A percentile compares a stretch with the other conserved stretches of the same genome.
Evolutionary conservation across 129 eudicot species (phyloP).

Genomic region (Chrysanthemum makinoi): DNA sequence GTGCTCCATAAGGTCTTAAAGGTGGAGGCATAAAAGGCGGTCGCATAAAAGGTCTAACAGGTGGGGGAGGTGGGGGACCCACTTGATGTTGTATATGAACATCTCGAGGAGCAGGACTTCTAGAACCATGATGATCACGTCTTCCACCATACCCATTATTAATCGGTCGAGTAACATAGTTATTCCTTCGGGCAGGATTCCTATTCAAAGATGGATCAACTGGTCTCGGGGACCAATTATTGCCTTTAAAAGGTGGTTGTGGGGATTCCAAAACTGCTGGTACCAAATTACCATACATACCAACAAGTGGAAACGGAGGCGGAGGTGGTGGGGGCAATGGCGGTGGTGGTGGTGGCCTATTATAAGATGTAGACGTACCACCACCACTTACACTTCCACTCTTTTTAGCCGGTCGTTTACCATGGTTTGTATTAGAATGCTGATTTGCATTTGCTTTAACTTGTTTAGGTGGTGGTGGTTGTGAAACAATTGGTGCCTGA

Average conservation of each 20-base stretch:
- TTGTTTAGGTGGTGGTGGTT: conserved; percentile 41
- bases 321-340: conserved; percentile 45
- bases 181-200: conserved; percentile 48
- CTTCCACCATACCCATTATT: conserved; percentile 49
- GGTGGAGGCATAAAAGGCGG: conserved; percentile 45
- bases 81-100: conserved; percentile 25
- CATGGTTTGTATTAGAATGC: conserved; percentile 37
- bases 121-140: conserved; percentile 42
- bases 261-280: conserved; percentile 24
- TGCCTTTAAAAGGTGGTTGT: conserved; percentile 36
- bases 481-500: conserved; percentile 53
- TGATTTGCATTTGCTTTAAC: conserved; percentile 37
- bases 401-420: conserved; percentile 38
- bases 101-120: conserved; percentile 4
- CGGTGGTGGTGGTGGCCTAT: conserved; percentile 26
- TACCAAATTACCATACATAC: conserved; percentile 39
- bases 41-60: conserved; percentile 44
- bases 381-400: conserved; percentile 48
- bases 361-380: conserved; percentile 33
- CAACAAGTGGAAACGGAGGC: conserved; percentile 53
- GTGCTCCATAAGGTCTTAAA: conserved; percentile 47
- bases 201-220: conserved; percentile 43
- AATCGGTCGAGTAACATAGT: conserved; percentile 47
- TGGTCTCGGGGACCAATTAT: conserved; percentile 42
- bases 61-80: conserved; percentile 52